Conservation (phyloP, 306 rosid species). For the Vigna hirtella region DNA sequence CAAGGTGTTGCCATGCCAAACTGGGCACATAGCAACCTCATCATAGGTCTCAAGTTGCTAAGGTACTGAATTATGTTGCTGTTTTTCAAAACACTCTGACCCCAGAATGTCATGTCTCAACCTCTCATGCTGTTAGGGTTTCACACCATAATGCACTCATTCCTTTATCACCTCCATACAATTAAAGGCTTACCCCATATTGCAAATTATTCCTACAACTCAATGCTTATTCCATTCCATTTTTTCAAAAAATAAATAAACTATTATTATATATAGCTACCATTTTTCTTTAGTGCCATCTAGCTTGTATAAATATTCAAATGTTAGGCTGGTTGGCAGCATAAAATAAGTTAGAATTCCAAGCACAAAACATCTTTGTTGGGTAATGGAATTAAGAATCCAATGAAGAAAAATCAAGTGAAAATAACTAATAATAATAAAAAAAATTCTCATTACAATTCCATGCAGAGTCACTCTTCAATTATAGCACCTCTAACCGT, state of each 20-base stretch:
- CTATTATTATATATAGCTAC: neutral
- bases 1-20: slow-evolving; percentile 41
- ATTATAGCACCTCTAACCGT: neutral
- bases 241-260: neutral
- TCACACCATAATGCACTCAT: neutral
- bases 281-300: slow-evolving; percentile 12
- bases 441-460: slow-evolving; percentile 11
- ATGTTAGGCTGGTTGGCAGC: slow-evolving; percentile 50
- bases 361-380: neutral
- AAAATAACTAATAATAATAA: neutral
- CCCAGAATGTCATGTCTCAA: slow-evolving; percentile 24
- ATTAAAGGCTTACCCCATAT: neutral
- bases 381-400: slow-evolving; percentile 40
- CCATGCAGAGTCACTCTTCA: slow-evolving; percentile 8
- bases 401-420: slow-evolving; percentile 12
- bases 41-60: slow-evolving; percentile 31
- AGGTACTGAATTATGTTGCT: neutral
- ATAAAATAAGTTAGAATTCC: slow-evolving; percentile 9
- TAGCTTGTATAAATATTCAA: slow-evolving; percentile 11
- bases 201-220: slow-evolving; percentile 36
- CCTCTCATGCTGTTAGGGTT: slow-evolving; percentile 9
- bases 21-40: slow-evolving; percentile 14
- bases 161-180: slow-evolving; percentile 17
- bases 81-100: slow-evolving; percentile 28
- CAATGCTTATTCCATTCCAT: slow-evolving; percentile 27